These are phyloP conservation scores for Calonectria honghensis DNA, from an alignment of 2,329 filamentous ascomycete genomes.

Conservation along the genomic window DNA sequence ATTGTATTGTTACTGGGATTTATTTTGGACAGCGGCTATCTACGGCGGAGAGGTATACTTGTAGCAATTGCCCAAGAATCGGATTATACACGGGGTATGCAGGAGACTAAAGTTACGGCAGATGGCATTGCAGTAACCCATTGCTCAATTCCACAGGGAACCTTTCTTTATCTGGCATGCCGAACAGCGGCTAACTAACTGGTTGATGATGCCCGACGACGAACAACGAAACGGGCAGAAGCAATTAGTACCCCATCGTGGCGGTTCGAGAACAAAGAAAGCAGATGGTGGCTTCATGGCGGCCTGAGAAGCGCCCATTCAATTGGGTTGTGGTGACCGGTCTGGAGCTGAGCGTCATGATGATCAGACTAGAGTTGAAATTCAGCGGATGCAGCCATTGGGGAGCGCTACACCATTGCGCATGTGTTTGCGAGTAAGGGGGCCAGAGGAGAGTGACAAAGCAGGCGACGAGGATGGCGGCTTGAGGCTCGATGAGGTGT, in stretches of 20 bases:
- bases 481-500: constrained; percentile 51
- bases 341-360: constrained; percentile 34
- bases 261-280: constrained; percentile 22
- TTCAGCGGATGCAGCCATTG: constrained; percentile 3
- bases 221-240: constrained; percentile 18
- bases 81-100: neutral
- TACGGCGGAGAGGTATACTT: neutral
- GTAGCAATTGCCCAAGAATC: neutral
- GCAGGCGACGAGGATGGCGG: constrained; percentile 39
- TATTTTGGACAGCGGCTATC: neutral
- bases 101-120: neutral
- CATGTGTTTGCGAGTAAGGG: constrained; percentile 23
- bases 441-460: constrained; percentile 12
- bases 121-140: constrained; percentile 9
- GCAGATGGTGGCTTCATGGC: constrained; percentile 30
- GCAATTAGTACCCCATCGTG: constrained; percentile 5
- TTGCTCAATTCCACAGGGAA: neutral
- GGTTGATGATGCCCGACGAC: neutral
- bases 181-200: neutral
- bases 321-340: constrained; percentile 42
- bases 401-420: constrained; percentile 8
- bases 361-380: constrained; percentile 28
- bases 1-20: neutral
- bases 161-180: constrained; percentile 13
- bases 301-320: constrained; percentile 45